Evolutionary conservation across 371 early-diverging fungal species (phyloP).

Genomic region (Mucor plumbeus): DNA sequence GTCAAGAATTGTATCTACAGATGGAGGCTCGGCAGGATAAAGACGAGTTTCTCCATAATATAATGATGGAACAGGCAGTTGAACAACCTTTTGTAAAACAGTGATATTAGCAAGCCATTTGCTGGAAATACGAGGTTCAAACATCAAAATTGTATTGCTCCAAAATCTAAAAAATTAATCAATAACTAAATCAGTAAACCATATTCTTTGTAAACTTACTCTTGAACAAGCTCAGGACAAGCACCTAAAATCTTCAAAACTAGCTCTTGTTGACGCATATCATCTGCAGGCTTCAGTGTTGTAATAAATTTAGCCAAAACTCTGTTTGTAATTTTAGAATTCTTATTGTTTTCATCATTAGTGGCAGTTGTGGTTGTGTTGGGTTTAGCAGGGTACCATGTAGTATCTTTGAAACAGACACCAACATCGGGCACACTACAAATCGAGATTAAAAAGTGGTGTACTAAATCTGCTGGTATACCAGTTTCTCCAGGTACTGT

Average conservation of each 20-base stretch:
- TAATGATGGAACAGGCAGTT: slow-evolving; percentile 73
- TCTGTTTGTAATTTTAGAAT: slow-evolving; percentile 57
- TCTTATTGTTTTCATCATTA: slow-evolving; percentile 30
- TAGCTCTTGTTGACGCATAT: slow-evolving; percentile 70
- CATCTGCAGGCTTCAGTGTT: slow-evolving; percentile 70
- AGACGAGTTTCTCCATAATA: slow-evolving; percentile 51
- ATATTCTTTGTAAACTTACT: slow-evolving; percentile 46
- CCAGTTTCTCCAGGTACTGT: slow-evolving; percentile 39
- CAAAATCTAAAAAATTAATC: slow-evolving; percentile 58
- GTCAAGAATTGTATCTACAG: slow-evolving; percentile 59
- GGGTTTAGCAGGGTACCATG: slow-evolving; percentile 73
- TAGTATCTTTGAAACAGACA: slow-evolving; percentile 74
- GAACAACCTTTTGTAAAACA: slow-evolving; percentile 69
- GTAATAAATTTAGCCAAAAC: slow-evolving; percentile 65
- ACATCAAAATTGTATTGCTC: slow-evolving; percentile 58
- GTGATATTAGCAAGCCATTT: slow-evolving; percentile 83
- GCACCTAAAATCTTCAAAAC: slow-evolving; percentile 66
- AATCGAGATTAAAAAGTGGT: slow-evolving; percentile 74
- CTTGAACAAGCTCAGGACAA: slow-evolving; percentile 81
- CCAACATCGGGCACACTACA: slow-evolving; percentile 80
- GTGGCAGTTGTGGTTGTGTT: slow-evolving; percentile 27
- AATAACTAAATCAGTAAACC: too few species aligned
- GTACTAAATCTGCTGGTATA: slow-evolving; percentile 67
- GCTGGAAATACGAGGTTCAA: slow-evolving; percentile 81
- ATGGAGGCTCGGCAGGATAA: slow-evolving; percentile 66